These are phyloP conservation scores for Magnolia changhungtana DNA, from an alignment of 164 flowering plant genomes.

Conservation along the genomic window DNA sequence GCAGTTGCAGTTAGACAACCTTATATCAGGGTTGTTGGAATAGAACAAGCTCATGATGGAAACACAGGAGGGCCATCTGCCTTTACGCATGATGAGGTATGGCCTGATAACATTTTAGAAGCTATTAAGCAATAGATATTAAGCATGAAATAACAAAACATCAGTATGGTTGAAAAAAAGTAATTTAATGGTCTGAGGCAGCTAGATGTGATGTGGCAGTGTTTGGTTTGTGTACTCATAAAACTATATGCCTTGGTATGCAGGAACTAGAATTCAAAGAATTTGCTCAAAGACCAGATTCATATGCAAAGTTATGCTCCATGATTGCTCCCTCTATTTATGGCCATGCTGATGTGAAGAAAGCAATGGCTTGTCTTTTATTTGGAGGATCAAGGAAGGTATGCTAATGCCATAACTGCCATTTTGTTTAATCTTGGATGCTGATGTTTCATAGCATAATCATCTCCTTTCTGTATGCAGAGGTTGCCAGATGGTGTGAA, in stretches of 20 bases:
- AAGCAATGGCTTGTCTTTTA: slow-evolving; percentile 90
- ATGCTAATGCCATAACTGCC: slow-evolving; percentile 3
- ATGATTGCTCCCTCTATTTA: slow-evolving; percentile 96
- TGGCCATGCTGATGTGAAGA: slow-evolving; percentile 94
- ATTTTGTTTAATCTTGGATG: slow-evolving; percentile 4
- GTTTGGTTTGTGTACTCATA: neutral
- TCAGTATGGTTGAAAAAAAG: too few relatives aligned
- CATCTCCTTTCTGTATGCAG: slow-evolving; percentile 35
- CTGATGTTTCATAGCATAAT: neutral
- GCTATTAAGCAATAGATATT: neutral
- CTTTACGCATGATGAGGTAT: slow-evolving; percentile 82
- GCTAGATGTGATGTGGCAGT: neutral
- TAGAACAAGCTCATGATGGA: slow-evolving; percentile 77
- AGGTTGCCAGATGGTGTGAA: slow-evolving; percentile 92
- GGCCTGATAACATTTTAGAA: neutral
- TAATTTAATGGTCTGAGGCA: neutral
- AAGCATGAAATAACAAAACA: neutral
- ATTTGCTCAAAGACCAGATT: slow-evolving; percentile 71
- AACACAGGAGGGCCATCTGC: slow-evolving; percentile 69
- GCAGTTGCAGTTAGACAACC: slow-evolving; percentile 99
- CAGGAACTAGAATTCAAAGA: slow-evolving; percentile 89
- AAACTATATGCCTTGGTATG: slow-evolving; percentile 3
- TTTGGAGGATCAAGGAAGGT: slow-evolving; percentile 99
- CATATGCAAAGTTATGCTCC: slow-evolving; percentile 66
- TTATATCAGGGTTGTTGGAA: slow-evolving; percentile 92